Evolutionary conservation across 2,329 filamentous ascomycete species (phyloP).

Genomic region (Trichoderma atrobrunneum): DNA sequence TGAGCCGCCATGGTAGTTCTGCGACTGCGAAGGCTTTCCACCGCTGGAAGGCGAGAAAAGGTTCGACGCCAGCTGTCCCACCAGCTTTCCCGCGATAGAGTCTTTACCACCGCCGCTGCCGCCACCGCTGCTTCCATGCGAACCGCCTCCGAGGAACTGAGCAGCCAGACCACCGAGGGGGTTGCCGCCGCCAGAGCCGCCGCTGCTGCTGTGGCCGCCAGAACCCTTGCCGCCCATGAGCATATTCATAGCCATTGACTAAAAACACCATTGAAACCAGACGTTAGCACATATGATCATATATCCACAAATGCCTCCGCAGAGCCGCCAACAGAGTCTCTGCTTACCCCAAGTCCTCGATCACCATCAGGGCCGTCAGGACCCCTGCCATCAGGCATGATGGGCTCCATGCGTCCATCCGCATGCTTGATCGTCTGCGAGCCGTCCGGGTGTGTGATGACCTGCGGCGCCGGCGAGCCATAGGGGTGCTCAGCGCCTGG

Average conservation of each 20-base stretch:
- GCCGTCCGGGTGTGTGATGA: conserved; percentile 62
- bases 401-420: conserved; percentile 60
- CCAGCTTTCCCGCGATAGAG: conserved; percentile 51
- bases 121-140: conserved; percentile 31
- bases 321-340: not conserved
- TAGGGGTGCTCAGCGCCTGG: conserved; percentile 62
- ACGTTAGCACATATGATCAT: conserved; percentile 7
- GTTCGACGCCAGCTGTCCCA: conserved; percentile 55
- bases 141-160: conserved; percentile 43
- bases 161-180: conserved; percentile 47
- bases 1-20: conserved; percentile 51
- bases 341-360: conserved; percentile 63
- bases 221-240: conserved; percentile 49
- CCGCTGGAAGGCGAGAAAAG: conserved; percentile 43
- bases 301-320: not conserved
- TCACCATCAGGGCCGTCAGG: conserved; percentile 54
- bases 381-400: conserved; percentile 54
- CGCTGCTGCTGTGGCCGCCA: conserved; percentile 25
- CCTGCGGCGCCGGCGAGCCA: conserved; percentile 53
- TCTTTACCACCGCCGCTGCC: conserved; percentile 38
- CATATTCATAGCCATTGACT: conserved; percentile 61
- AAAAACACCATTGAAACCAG: conserved; percentile 15
- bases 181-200: conserved; percentile 37
- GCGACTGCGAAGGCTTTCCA: conserved; percentile 44
- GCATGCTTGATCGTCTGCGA: conserved; percentile 59